phyloP scores from a whole-genome alignment of 148 eudicot genomes.

The Arctostaphylos glauca region DNA sequence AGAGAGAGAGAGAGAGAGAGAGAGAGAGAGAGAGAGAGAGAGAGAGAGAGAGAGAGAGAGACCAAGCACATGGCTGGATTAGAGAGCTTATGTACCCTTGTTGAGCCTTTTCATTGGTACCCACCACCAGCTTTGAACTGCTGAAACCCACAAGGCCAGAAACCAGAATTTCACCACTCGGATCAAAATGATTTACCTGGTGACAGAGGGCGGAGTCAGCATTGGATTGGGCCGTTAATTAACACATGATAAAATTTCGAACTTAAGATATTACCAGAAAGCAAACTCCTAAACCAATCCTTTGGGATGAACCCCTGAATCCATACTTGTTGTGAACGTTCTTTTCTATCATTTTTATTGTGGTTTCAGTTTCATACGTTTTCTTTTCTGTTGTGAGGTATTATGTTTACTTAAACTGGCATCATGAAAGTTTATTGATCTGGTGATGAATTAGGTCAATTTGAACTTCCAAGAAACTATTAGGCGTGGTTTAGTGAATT shows the following conservation, averaged over 20 bases:
- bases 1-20: constrained; percentile 10
- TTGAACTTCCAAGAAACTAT: no score
- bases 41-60: background rate
- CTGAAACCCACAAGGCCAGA: background rate
- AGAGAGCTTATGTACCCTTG: background rate
- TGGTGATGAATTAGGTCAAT: background rate
- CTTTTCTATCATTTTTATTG: no score
- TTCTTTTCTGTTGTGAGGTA: no score
- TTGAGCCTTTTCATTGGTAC: background rate
- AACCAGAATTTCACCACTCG: background rate
- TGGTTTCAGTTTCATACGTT: no score
- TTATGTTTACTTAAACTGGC: no score
- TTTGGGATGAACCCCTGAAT: no score
- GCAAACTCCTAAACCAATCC: no score
- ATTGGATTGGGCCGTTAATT: no score
- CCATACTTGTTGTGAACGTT: no score
- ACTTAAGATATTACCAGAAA: no score
- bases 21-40: background rate
- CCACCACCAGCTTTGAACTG: background rate
- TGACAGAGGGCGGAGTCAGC: no score
- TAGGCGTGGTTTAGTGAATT: background rate
- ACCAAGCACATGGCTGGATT: background rate
- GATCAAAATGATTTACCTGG: background rate
- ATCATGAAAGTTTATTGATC: background rate
- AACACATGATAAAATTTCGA: no score